phyloP scores from a whole-genome alignment of 371 early-diverging fungal species.

The Parasitella parasitica region DNA sequence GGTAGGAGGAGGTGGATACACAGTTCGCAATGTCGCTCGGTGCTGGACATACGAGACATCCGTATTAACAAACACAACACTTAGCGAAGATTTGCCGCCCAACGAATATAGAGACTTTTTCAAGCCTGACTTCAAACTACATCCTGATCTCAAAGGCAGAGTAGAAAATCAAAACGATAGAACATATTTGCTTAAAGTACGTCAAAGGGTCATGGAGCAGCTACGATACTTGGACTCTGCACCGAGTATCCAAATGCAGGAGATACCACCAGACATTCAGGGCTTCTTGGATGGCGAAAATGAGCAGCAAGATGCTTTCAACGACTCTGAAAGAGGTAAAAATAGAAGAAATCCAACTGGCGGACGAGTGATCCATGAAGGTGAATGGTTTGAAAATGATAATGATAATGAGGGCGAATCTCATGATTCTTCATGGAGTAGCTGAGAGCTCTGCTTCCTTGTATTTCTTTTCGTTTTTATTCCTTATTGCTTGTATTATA shows the following conservation, averaged over 20 bases:
- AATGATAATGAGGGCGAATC: slow-evolving; percentile 49
- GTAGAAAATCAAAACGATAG: slow-evolving; percentile 91
- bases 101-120: slow-evolving; percentile 80
- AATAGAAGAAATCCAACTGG: slow-evolving; percentile 35
- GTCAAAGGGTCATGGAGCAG: slow-evolving; percentile 86
- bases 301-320: slow-evolving; percentile 53
- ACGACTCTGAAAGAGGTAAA: slow-evolving; percentile 55
- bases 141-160: slow-evolving; percentile 74
- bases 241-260: slow-evolving; percentile 97
- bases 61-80: slow-evolving; percentile 74
- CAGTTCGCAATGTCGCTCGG: slow-evolving; percentile 89
- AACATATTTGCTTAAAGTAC: slow-evolving; percentile 78
- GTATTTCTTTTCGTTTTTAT: neutral
- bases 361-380: slow-evolving; percentile 25
- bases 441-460: neutral
- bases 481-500: neutral
- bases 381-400: slow-evolving; percentile 48
- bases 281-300: slow-evolving; percentile 69
- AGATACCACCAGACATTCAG: slow-evolving; percentile 78
- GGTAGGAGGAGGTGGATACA: slow-evolving; percentile 96
- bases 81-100: slow-evolving; percentile 74
- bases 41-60: slow-evolving; percentile 97
- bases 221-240: slow-evolving; percentile 87
- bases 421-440: slow-evolving; percentile 20
- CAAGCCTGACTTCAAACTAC: slow-evolving; percentile 83